A percentile compares a stretch with the other conserved stretches of the same genome.
phyloP scores from a whole-genome alignment of 805 yeast genomes.

The Kodamaea hsintzibuensis region DNA sequence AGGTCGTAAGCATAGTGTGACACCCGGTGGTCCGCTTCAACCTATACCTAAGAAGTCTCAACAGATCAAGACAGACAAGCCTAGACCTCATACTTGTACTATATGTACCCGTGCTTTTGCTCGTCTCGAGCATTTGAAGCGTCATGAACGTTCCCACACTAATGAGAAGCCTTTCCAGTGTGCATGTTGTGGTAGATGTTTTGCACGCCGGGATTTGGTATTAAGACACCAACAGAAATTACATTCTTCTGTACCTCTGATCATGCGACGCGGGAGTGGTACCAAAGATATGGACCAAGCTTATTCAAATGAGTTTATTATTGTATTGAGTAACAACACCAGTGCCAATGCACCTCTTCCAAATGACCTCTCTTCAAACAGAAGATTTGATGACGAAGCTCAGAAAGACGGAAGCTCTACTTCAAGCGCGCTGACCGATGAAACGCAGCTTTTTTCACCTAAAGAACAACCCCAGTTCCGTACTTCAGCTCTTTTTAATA shows the following conservation, averaged over 20 bases:
- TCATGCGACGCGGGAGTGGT: constrained; percentile 31
- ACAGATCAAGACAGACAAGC: constrained; percentile 84
- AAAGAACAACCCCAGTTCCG: constrained; percentile 15
- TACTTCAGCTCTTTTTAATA: constrained; percentile 14
- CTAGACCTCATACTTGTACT: constrained; percentile 87
- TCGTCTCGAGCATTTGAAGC: constrained; percentile 86
- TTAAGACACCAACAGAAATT: constrained; percentile 93
- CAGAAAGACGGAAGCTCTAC: constrained; percentile 3
- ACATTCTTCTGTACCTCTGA: constrained; percentile 57
- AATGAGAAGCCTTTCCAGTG: constrained; percentile 92
- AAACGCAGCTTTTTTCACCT: constrained; percentile 7
- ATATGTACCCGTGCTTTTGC: constrained; percentile 96
- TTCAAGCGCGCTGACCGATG: constrained; percentile 8
- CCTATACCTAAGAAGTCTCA: constrained; percentile 88
- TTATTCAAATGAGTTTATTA: constrained; percentile 47
- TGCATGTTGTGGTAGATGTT: constrained; percentile 93
- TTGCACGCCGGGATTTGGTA: constrained; percentile 86
- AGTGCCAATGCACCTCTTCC: constrained; percentile 49
- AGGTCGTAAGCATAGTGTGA: constrained; percentile 3
- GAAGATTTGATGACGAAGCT: not conserved
- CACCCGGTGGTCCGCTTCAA: constrained; percentile 30
- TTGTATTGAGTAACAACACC: constrained; percentile 53
- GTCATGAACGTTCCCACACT: constrained; percentile 89
- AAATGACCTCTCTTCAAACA: not conserved
- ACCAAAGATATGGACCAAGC: constrained; percentile 28